Evolutionary conservation across 1,139 yeast species (phyloP).

Genomic region (Debaryomycetaceae sp.): DNA sequence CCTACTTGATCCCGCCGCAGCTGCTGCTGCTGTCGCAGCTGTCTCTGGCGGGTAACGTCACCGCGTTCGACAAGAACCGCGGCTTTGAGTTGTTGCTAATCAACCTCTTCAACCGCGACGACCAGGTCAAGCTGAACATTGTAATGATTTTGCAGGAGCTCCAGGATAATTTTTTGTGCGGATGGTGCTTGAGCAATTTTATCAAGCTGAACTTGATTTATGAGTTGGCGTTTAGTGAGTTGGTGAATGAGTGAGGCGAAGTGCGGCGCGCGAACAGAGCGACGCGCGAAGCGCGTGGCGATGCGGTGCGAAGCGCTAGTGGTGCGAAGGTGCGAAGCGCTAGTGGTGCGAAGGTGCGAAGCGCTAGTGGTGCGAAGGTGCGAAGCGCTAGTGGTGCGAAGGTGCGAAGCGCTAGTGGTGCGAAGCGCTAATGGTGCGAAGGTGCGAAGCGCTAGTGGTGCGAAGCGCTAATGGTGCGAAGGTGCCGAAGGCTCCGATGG

Average conservation of each 20-base stretch:
- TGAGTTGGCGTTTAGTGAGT: conserved; percentile 39
- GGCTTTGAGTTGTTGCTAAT: conserved; percentile 41
- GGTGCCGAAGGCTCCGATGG: no score
- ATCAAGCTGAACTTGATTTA: conserved; percentile 37
- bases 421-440: no score
- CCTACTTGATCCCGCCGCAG: conserved; percentile 43
- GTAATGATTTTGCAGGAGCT: conserved; percentile 44
- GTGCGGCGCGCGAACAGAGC: no score
- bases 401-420: no score
- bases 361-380: no score
- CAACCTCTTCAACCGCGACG: conserved; percentile 31
- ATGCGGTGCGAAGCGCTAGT: no score
- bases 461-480: no score
- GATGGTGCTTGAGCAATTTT: conserved; percentile 42
- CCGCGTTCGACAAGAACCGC: conserved; percentile 44
- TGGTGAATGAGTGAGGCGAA: conserved; percentile 18
- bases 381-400: no score
- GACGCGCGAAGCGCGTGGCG: no score
- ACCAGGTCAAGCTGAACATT: conserved; percentile 38
- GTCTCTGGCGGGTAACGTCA: conserved; percentile 38
- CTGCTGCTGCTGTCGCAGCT: conserved; percentile 39
- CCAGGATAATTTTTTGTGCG: conserved; percentile 42
- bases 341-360: no score
- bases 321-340: no score
- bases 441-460: no score